Conservation (phyloP, 1,284 basidiomycete genomes). For the Ceratobasidium sp. region DNA sequence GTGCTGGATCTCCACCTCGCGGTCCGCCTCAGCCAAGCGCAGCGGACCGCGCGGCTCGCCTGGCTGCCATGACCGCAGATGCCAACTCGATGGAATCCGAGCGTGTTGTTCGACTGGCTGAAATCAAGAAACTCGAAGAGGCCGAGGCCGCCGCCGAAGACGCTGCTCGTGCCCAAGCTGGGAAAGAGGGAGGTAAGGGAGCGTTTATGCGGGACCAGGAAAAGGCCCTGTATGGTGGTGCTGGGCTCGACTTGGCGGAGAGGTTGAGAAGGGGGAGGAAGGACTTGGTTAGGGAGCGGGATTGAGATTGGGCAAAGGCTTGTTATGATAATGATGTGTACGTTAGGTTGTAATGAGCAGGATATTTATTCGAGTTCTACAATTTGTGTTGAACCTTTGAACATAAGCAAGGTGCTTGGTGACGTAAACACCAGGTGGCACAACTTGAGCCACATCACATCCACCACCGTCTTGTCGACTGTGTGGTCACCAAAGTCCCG, state of each 20-base stretch:
- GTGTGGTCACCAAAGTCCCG: no score
- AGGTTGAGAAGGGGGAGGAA: slow-evolving; percentile 70
- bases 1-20: slow-evolving; percentile 19
- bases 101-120: slow-evolving; percentile 69
- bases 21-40: slow-evolving; percentile 39
- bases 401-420: no score
- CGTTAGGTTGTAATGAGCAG: neutral
- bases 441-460: no score
- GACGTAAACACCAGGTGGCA: no score
- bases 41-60: slow-evolving; percentile 75
- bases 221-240: slow-evolving; percentile 75
- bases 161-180: slow-evolving; percentile 51
- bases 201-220: slow-evolving; percentile 73
- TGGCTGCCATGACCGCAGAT: slow-evolving; percentile 84
- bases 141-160: slow-evolving; percentile 71
- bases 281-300: slow-evolving; percentile 65
- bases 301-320: no score
- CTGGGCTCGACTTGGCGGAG: slow-evolving; percentile 72
- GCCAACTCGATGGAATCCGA: slow-evolving; percentile 69
- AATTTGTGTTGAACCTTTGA: no score
- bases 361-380: no score
- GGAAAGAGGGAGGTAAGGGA: slow-evolving; percentile 69
- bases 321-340: neutral
- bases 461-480: no score
- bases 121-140: slow-evolving; percentile 72